Percentiles rank a stretch among this genome's conserved stretches.
These are phyloP conservation scores for Penicillium coffeae DNA, from an alignment of 495 filamentous ascomycete species.

Conservation along the genomic window DNA sequence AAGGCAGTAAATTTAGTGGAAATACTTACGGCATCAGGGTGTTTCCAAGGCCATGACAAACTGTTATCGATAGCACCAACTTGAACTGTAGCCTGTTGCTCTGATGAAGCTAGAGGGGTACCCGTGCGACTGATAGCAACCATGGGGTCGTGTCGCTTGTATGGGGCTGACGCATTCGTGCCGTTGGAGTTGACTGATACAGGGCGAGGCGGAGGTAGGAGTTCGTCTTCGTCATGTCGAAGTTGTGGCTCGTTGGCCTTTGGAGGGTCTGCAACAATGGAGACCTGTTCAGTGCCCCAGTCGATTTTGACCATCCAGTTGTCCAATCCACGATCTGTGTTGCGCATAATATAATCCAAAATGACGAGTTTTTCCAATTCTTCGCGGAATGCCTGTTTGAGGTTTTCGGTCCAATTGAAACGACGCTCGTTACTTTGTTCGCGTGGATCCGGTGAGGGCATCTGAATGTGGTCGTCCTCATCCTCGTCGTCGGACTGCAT, in stretches of 20 bases:
- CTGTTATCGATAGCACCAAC: constrained; percentile 98
- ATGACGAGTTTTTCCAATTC: constrained; percentile 97
- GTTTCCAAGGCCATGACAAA: constrained; percentile 98
- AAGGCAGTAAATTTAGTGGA: neutral
- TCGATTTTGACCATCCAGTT: constrained; percentile 99
- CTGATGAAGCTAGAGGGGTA: constrained; percentile 44
- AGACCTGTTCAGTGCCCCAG: constrained; percentile 73
- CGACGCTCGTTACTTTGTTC: constrained; percentile 48
- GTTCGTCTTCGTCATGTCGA: constrained; percentile 46
- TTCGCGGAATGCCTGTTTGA: constrained; percentile 91
- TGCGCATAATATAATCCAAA: constrained; percentile 98
- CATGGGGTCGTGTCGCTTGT: constrained; percentile 81
- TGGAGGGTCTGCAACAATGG: constrained; percentile 78
- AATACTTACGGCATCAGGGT: constrained; percentile 77
- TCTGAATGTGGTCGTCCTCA: constrained; percentile 56
- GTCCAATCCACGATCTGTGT: constrained; percentile 93
- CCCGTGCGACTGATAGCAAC: constrained; percentile 62
- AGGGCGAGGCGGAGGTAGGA: constrained; percentile 53
- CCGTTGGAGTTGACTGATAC: constrained; percentile 48
- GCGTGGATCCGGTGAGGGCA: constrained; percentile 38
- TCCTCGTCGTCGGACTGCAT: constrained; percentile 66
- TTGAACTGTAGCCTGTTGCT: constrained; percentile 58
- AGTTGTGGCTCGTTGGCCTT: constrained; percentile 51
- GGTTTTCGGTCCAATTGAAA: constrained; percentile 82
- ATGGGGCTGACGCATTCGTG: constrained; percentile 56